These are phyloP conservation scores for Vaccinium darrowii DNA, from an alignment of 148 eudicot genomes.

Conservation along the genomic window DNA sequence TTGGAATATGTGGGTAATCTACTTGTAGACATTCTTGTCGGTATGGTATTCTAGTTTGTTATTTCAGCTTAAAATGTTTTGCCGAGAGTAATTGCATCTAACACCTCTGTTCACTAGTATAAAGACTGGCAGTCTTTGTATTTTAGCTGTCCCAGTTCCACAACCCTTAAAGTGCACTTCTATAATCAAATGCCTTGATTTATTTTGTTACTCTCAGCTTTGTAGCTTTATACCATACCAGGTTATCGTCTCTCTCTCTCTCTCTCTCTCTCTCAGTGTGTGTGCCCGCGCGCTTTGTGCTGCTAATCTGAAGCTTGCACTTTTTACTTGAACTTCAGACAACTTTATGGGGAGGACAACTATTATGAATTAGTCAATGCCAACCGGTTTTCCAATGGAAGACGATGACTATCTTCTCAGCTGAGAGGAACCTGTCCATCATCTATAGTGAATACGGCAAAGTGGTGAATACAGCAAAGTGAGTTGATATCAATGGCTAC, in stretches of 20 bases:
- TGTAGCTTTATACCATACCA: not conserved
- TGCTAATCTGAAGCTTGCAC: slow-evolving; percentile 12
- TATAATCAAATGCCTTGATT: not conserved
- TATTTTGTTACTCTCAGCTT: not conserved
- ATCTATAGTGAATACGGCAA: not conserved
- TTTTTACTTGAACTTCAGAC: slow-evolving; percentile 36
- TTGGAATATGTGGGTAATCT: not conserved
- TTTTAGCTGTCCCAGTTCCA: not conserved
- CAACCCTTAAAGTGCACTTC: not conserved
- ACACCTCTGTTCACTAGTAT: not conserved
- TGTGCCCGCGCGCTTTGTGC: not conserved
- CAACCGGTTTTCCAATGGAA: slow-evolving; percentile 16
- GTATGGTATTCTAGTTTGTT: not conserved
- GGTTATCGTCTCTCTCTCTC: too few species aligned
- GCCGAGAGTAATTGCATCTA: not conserved
- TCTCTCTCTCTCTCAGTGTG: too few species aligned
- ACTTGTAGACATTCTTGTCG: not conserved
- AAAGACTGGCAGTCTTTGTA: not conserved
- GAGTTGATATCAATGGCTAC: not conserved
- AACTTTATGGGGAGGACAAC: slow-evolving; percentile 49
- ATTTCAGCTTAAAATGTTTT: not conserved
- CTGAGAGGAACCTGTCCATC: not conserved
- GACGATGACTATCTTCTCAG: slow-evolving; percentile 12
- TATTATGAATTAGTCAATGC: slow-evolving; percentile 35
- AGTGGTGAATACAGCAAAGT: not conserved